phyloP scores from a whole-genome alignment of 495 filamentous ascomycete species.

The Neurospora pannonica region DNA sequence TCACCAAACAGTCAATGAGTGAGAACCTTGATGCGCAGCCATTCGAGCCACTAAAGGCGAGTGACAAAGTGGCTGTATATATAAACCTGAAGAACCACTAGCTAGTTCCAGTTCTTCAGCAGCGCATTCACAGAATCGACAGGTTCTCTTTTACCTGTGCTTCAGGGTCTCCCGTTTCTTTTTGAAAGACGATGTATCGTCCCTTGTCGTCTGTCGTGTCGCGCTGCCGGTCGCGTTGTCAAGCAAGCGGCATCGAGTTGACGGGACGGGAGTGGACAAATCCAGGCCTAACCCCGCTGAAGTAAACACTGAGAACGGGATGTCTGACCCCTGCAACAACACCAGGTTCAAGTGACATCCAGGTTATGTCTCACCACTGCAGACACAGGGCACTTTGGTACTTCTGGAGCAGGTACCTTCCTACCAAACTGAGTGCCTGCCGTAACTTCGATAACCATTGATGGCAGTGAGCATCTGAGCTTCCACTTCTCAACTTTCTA shows the following conservation, averaged over 20 bases:
- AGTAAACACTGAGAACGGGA: neutral
- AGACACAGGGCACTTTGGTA: neutral
- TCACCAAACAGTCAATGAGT: neutral
- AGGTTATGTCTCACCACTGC: neutral
- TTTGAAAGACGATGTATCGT: neutral
- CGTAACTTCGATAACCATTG: neutral
- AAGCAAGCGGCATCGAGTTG: neutral
- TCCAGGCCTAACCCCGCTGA: constrained; percentile 1
- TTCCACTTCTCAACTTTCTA: neutral
- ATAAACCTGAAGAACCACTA: neutral
- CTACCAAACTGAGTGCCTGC: neutral
- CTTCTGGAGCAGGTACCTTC: neutral
- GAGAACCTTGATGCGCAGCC: neutral
- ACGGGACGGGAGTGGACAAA: neutral
- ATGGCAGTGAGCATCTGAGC: neutral
- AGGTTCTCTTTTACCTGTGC: neutral
- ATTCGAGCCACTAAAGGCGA: neutral
- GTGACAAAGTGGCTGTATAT: neutral
- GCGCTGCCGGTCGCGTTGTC: neutral
- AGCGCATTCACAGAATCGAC: neutral
- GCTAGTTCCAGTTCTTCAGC: neutral
- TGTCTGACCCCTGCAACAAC: neutral
- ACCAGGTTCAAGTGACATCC: neutral
- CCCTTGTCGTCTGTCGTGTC: neutral
- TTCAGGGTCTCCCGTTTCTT: neutral